Evolutionary conservation across 768 basidiomycete genomes (phyloP), one percentile per base, ranked within the genome.

Genomic region (Tulasnella sp.): DNA sequence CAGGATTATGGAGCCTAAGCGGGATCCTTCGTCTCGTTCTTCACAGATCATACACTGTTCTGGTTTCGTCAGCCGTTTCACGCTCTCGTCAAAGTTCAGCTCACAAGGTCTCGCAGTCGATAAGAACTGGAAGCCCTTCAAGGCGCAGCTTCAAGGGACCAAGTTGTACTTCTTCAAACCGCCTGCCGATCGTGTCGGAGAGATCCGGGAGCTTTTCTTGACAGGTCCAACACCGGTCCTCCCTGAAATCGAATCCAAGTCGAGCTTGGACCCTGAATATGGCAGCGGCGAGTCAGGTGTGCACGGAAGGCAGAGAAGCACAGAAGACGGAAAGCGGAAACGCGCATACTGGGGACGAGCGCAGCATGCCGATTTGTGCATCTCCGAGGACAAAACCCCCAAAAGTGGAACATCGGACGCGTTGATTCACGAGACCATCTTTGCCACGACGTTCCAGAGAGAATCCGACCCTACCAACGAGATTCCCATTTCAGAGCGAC

Each of bases 151-250:
- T 26, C 85, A 88, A 67, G 91, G 90, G 4, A 80, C 85, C 11
- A 93, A 93, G 69, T 66, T 94, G 51, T 85, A 86, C 69, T 86
- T 93, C 67, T 91, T 87, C 69, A 94, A 93, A 66, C 82, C 88
- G 0, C 88, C 90, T 0, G 75, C 77, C 27, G 90, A 93, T 64
- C 75, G 82, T 58, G 73, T 71, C 23, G 72, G 74, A 1, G 84
- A 76, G 0, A 76, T 91, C 54, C 86, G 83, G 68, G 83, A 85
- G 7, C 72, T 91, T 24, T 94, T 94, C 66, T 84, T 87, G 9
- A 76, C 79, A 0, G 80, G 74, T 7, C 58, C 48, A 2, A 43
- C 47, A 29, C 58, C 58, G 24, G 71, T 87, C 17, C 80, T 86
- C 0, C 76, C 80, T 0, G 75, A 77, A 0, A 72, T 73, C 15